Evolutionary conservation across 768 basidiomycete species (phyloP), one percentile per base, ranked within the genome.

Genomic region (Mycena olivaceomarginata): DNA sequence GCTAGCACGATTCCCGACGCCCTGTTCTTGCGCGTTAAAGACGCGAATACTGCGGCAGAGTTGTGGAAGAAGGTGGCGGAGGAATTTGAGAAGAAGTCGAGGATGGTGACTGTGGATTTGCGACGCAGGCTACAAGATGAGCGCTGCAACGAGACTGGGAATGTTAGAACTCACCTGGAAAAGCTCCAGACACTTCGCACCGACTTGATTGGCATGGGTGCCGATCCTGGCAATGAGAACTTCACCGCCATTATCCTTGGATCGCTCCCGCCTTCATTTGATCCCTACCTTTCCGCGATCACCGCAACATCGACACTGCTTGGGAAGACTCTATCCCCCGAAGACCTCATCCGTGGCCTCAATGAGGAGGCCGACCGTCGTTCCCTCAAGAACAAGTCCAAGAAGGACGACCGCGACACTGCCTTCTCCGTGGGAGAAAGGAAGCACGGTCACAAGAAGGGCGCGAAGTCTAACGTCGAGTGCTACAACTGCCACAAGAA

Each of bases 41-140:
- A 20, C 4, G n/a, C 39, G 12, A 13, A 25, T 43, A 57, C 45
- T 0, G 79, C 79, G 5, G 12, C n/a, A 10, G 40, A 31, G 25
- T 68, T 82, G 18, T 85, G 83, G 82, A 37, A 45, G 20, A 76
- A 75, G 12, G 22, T 84, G 11, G 67, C 4, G 80, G 80, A 39
- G 77, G 31, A 31, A 31, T 31, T 31, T 31, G 31, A 31, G 31
- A 31, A 31, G 31, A 31, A 31, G 31, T 31, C 72, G 2, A 65
- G 78, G 20, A 81, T 81, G 70, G 78, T 83, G 39, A 70, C 78
- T 45, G 80, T 83, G 13, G 81, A 83, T 74, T 76, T 85, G 11
- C 53, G 80, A 5, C 75, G 76, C 37, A 51, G 67, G 5, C 72
- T 85, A 31, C 31, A 31, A 31, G 31, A 31, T 31, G 31, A 31